Conservation (phyloP, 345 rosid species). For the Arabidopsis arenosa region DNA sequence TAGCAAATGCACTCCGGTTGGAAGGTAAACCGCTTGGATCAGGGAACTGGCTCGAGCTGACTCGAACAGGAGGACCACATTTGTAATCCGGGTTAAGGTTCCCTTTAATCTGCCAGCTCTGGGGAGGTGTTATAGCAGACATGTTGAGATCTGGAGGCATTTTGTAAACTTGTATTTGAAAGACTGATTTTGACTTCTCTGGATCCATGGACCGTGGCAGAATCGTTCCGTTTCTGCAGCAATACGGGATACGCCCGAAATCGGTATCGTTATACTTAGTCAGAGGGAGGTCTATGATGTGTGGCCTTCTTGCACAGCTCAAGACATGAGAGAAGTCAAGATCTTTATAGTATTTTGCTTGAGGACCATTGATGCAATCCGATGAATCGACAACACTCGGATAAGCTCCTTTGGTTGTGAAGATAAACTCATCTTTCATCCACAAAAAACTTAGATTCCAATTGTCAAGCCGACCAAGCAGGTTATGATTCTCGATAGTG, state of each 20-base stretch:
- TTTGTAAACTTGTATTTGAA: slow-evolving; percentile 85
- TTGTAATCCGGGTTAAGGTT: slow-evolving; percentile 79
- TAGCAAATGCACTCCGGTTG: slow-evolving; percentile 70
- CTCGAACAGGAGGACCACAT: slow-evolving; percentile 86
- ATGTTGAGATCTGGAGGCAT: slow-evolving; percentile 91
- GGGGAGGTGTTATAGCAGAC: slow-evolving; percentile 71
- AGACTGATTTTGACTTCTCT: slow-evolving; percentile 73
- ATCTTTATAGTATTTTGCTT: slow-evolving; percentile 56
- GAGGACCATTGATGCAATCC: slow-evolving; percentile 72
- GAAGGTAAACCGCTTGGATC: slow-evolving; percentile 75
- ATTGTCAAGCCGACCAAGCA: slow-evolving; percentile 81
- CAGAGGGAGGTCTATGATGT: slow-evolving; percentile 85
- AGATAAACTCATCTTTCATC: slow-evolving; percentile 84
- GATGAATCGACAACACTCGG: slow-evolving; percentile 73
- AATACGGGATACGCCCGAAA: slow-evolving; percentile 68
- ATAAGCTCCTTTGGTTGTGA: slow-evolving; percentile 82
- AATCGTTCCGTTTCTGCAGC: slow-evolving; percentile 92
- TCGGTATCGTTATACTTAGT: slow-evolving; percentile 78
- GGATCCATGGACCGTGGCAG: slow-evolving; percentile 86
- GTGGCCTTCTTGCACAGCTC: slow-evolving; percentile 86
- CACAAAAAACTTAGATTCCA: slow-evolving; percentile 90
- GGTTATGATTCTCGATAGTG: slow-evolving; percentile 72
- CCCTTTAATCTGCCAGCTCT: slow-evolving; percentile 85
- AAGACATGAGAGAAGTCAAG: slow-evolving; percentile 76
- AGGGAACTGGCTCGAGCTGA: slow-evolving; percentile 74